phyloP scores from a whole-genome alignment of 2,329 filamentous ascomycete genomes.

The Ciborinia camelliae region DNA sequence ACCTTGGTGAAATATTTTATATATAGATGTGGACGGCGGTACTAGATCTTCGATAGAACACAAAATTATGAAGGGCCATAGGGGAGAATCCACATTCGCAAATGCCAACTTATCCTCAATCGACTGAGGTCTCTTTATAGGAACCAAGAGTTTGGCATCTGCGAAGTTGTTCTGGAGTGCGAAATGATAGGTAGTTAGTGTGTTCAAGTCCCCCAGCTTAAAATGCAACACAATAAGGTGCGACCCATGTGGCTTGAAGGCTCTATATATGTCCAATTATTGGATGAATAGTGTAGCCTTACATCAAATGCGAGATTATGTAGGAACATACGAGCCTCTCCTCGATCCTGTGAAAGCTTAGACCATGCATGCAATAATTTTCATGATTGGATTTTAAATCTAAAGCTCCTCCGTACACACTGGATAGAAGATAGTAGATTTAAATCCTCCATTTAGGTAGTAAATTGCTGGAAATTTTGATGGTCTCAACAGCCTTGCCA shows the following conservation, averaged over 20 bases:
- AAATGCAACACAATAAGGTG: background rate
- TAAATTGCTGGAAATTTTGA: no score
- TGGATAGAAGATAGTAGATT: no score
- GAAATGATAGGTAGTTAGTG: slow-evolving; percentile 46
- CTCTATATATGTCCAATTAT: background rate
- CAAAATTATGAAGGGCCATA: background rate
- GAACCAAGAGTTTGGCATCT: slow-evolving; percentile 34
- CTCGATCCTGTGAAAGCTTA: background rate
- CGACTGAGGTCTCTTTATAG: slow-evolving; percentile 33
- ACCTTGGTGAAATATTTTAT: background rate
- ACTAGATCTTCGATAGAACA: background rate
- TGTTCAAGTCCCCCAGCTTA: accelerated
- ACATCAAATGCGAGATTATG: background rate
- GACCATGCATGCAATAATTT: background rate
- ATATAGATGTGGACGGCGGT: background rate
- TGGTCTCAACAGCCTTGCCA: no score
- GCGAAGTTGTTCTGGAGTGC: slow-evolving; percentile 47
- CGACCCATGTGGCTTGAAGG: no score
- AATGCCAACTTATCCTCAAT: slow-evolving; percentile 35
- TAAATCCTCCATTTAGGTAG: no score
- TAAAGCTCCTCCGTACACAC: no score
- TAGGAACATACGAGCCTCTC: background rate
- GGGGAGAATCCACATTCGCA: no score
- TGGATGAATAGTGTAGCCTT: no score
- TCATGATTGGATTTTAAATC: background rate